Percentiles rank a stretch among this genome's conserved stretches.
These are phyloP conservation scores for Batrachochytrium dendrobatidis DNA, from an alignment of 371 early-diverging fungal genomes.

Conservation along the genomic window DNA sequence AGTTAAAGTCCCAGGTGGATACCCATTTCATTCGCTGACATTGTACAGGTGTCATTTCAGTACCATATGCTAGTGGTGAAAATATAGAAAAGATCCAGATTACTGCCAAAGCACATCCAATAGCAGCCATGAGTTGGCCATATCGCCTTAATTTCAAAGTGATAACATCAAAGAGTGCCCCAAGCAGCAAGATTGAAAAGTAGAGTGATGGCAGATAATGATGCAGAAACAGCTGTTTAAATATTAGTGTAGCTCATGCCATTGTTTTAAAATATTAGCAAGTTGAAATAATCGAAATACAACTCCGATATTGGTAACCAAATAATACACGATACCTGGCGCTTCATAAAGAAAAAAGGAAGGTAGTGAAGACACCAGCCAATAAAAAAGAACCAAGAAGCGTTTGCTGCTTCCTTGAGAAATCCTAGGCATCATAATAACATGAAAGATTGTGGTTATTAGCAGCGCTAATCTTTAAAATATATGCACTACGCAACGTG, in stretches of 20 bases:
- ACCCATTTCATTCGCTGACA: conserved; percentile 21
- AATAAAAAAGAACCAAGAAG: conserved; percentile 40
- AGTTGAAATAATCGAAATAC: neutral
- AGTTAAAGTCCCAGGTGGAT: conserved; percentile 20
- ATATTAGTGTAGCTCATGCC: neutral
- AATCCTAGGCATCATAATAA: conserved; percentile 12
- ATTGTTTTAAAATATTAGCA: neutral
- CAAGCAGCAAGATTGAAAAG: conserved; percentile 73
- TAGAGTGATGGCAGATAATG: conserved; percentile 97
- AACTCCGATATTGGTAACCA: neutral
- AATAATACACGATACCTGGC: conserved; percentile 34
- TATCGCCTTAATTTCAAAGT: conserved; percentile 51
- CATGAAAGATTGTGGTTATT: too few species aligned
- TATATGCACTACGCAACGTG: neutral
- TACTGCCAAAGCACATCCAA: conserved; percentile 43
- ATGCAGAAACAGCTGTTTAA: conserved; percentile 80
- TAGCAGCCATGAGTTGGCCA: conserved; percentile 33
- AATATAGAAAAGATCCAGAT: conserved; percentile 47
- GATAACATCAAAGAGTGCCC: conserved; percentile 62
- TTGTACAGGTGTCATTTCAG: conserved; percentile 17
- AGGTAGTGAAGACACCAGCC: conserved; percentile 90
- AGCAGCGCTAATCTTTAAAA: too few species aligned
- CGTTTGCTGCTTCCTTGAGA: conserved; percentile 11
- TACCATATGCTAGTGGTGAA: conserved; percentile 75
- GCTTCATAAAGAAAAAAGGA: conserved; percentile 89